phyloP scores from a whole-genome alignment of 306 rosid genomes.

The Casuarina cunninghamiana region DNA sequence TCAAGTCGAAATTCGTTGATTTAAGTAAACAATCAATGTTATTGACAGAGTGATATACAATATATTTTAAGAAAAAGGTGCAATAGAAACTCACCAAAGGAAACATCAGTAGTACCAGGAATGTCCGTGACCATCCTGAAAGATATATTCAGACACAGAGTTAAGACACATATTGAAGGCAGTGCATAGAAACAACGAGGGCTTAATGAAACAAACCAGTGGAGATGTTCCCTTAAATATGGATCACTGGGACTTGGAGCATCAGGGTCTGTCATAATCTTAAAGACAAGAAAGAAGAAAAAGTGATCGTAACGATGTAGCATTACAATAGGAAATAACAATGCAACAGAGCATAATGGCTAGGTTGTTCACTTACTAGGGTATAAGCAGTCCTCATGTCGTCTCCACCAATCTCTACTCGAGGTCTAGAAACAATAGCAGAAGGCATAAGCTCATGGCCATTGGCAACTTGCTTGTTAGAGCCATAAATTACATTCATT shows the following conservation, averaged over 20 bases:
- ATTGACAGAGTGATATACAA: no score
- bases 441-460: conserved; percentile 85
- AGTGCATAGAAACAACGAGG: background rate
- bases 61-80: background rate
- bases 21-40: no score
- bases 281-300: conserved; percentile 9
- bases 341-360: background rate
- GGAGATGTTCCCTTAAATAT: conserved; percentile 74
- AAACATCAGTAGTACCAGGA: conserved; percentile 87
- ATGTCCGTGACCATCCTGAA: conserved; percentile 89
- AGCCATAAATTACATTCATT: conserved; percentile 64
- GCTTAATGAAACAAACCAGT: conserved; percentile 57
- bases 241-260: conserved; percentile 97
- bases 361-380: conserved; percentile 40
- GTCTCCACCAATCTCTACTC: conserved; percentile 77
- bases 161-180: conserved; percentile 16
- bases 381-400: conserved; percentile 83
- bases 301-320: conserved; percentile 7
- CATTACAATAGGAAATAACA: background rate
- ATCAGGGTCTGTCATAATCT: conserved; percentile 97
- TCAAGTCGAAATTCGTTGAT: background rate
- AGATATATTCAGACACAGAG: background rate
- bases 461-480: conserved; percentile 62
- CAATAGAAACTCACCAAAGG: conserved; percentile 60
- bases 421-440: conserved; percentile 51